Base-by-base conservation (phyloP, 2,329 filamentous ascomycete species). In the Parastagonospora nodorum region DNA sequence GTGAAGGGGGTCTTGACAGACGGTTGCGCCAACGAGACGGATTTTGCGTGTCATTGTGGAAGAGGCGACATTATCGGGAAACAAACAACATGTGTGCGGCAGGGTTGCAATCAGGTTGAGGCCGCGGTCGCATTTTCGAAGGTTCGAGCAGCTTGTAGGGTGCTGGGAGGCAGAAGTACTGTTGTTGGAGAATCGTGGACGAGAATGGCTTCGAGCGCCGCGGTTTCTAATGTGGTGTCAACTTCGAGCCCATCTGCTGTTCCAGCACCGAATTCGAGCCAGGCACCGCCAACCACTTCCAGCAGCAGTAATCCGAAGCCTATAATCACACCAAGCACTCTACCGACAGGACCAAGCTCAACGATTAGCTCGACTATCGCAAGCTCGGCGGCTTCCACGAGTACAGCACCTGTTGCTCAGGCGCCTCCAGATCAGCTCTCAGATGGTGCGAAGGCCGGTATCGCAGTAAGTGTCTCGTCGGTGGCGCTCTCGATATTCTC, bases 361-460 rank as follows among this genome's bases (percentile, higher is more conserved):
- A 7, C 8, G 19, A 7, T 12, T 14, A 24, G 14, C n/a, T 24
- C 42, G 1, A 30, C 45, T n/a, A 32, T 41, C 19, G 12, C 31
- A 32, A 24, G 27, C 19, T 12, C 46, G 15, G 38, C 48, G 8
- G 50, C 41, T 12, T 40, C 57, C n/a, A 63, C 61, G 16, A 35
- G 53, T 9, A 56, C 42, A 8, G 43, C 55, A 2, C 36, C 63
- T 33, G 33, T 58, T n/a, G 42, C 55, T 8, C 47, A 54, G 16
- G 47, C 53, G 8, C 37, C 50, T 11, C 36, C 49, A 10, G 27
- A 28, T 9, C 40, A 50, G 4, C 59, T 68, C 37, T 66, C 63
- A 37, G 14, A 51, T 14, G 58, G 48, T 16, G 61, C 57, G 8
- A 68, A 65, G 66, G 63, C 53, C 14, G 63, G 61, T 4, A 62